These are phyloP conservation scores for Candida adriatica DNA, from an alignment of 805 yeast genomes.

Conservation along the genomic window DNA sequence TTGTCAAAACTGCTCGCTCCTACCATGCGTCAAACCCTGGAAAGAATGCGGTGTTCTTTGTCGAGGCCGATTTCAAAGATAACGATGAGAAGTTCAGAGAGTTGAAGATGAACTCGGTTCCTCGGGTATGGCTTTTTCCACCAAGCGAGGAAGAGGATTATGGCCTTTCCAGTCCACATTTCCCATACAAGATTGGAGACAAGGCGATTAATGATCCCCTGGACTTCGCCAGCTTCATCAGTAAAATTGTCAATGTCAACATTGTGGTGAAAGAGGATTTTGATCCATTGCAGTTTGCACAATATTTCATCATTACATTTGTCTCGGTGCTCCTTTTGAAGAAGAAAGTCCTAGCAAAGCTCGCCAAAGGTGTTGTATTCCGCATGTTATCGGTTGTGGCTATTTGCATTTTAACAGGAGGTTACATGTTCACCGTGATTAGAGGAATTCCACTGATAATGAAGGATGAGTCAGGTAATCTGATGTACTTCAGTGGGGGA, in stretches of 20 bases:
- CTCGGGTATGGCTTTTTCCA: conserved; percentile 65
- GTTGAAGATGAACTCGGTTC: conserved; percentile 43
- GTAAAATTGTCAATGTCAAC: conserved; percentile 36
- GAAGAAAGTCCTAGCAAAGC: conserved; percentile 34
- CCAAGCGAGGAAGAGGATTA: conserved; percentile 28
- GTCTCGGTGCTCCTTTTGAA: conserved; percentile 39
- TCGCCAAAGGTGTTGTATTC: conserved; percentile 23
- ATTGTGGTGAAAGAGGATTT: conserved; percentile 39
- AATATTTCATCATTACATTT: conserved; percentile 41
- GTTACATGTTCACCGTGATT: conserved; percentile 57
- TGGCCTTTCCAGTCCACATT: conserved; percentile 26
- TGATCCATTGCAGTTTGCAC: conserved; percentile 34
- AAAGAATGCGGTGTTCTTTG: conserved; percentile 36
- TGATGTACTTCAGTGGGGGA: conserved; percentile 60
- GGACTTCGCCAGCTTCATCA: conserved; percentile 48
- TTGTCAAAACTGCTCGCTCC: conserved; percentile 34
- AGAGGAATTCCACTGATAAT: conserved; percentile 59
- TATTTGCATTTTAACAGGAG: conserved; percentile 45
- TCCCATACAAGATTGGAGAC: conserved; percentile 29
- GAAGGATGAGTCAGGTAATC: conserved; percentile 39
- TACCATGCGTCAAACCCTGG: conserved; percentile 39
- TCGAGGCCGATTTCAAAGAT: conserved; percentile 41
- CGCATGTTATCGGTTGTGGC: conserved; percentile 30
- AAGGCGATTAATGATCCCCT: conserved; percentile 30
- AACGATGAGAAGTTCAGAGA: conserved; percentile 36